Base-by-base conservation (phyloP, 2,329 filamentous ascomycete species). In the Fusarium bulbicola region DNA sequence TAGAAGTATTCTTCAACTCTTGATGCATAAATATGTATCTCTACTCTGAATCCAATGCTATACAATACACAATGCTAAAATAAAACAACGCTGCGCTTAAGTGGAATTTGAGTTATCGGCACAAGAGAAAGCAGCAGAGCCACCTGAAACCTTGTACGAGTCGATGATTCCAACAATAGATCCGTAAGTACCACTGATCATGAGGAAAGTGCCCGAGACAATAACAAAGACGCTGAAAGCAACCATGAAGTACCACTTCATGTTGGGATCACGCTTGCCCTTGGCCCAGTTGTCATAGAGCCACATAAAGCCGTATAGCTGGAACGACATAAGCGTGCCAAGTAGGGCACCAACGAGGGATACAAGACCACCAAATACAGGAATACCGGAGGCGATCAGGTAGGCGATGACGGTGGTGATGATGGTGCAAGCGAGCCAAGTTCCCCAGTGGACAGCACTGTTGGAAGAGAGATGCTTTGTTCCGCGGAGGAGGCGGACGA, bases 181-280 rank as follows among this genome's bases (percentile, higher is more conserved):
- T 14, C 84, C 84, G 54, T 86, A 86, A 1, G 84, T 85, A 7
- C 85, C 85, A 15, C 79, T 81, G 30, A 86, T 75, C 80, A 83
- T 86, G 8, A 85, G 65, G 70, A 86, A 86, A 0, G 70, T 76
- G 15, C 76, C 77, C 1, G 68, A 74, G 12, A 74, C 16, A 42
- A 74, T 68, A 20, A 74, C 72, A 4, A 74, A 74, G 6, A 50
- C 14, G 16, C 49, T 28, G 54, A 68, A 72, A n/a, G 57, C 63
- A 21, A 72, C 68, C 72, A 74, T 74, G 6, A 74, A 26, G 39
- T 74, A 74, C 63, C 68, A 74, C 40, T 54, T 54, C 10, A 49
- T 28, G 4, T 34, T 69, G 1, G 71, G 71, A 6, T 68, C 21
- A 11, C 52, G 67, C 32, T 56, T 39, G 69, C 74, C 62, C 73